phyloP scores from a whole-genome alignment of 768 basidiomycete species.

The Trametes cubensis region DNA sequence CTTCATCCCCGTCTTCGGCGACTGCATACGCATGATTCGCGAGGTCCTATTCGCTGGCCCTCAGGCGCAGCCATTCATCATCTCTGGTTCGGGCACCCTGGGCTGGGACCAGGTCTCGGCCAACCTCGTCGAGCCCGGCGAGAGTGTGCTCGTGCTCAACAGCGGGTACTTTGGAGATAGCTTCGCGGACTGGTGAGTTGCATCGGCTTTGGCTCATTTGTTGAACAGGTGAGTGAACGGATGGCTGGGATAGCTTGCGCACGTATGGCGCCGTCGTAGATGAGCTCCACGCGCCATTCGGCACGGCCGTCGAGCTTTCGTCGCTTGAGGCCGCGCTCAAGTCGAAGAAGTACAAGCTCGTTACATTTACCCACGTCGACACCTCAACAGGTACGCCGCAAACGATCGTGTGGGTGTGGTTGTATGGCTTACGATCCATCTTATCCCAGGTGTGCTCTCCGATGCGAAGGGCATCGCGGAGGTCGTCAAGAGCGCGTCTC shows the following conservation, averaged over 20 bases:
- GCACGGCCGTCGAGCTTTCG: conserved; percentile 63
- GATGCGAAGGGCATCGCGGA: conserved; percentile 76
- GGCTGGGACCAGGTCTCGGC: conserved; percentile 97
- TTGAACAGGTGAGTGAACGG: not conserved
- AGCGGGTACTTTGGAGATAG: conserved; percentile 94
- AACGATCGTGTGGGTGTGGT: not conserved
- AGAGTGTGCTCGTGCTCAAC: conserved; percentile 81
- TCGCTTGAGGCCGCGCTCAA: conserved; percentile 71
- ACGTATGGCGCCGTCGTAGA: conserved; percentile 89
- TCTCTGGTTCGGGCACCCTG: conserved; percentile 92
- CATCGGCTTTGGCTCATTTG: conserved; percentile 5
- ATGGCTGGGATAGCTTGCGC: conserved; percentile 58
- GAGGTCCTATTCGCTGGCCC: conserved; percentile 73
- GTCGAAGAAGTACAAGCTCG: conserved; percentile 80
- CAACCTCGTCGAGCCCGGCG: conserved; percentile 84
- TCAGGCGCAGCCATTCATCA: conserved; percentile 85
- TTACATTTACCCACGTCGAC: conserved; percentile 96
- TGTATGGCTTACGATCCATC: not conserved
- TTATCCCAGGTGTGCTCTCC: conserved; percentile 74
- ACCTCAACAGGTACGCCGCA: conserved; percentile 67
- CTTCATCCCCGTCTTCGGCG: conserved; percentile 86
- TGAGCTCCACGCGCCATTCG: conserved; percentile 81
- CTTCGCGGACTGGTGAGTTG: conserved; percentile 79
- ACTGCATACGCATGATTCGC: conserved; percentile 83
- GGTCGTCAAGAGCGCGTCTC: conserved; percentile 74